Evolutionary conservation across 257 asterid species (phyloP).

Genomic region (Lithospermum erythrorhizon): DNA sequence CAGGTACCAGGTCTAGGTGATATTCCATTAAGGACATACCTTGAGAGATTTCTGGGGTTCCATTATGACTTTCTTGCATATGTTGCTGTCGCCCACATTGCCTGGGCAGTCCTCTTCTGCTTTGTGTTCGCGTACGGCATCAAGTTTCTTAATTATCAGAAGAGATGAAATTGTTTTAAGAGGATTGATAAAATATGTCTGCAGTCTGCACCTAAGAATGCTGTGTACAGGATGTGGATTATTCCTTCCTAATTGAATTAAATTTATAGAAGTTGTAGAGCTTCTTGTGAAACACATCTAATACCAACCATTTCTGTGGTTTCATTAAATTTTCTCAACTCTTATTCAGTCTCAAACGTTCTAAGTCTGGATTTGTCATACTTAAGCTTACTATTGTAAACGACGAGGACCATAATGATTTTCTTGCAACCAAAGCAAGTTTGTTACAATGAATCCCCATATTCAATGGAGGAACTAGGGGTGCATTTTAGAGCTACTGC

Average conservation of each 20-base stretch:
- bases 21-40: conserved; percentile 31
- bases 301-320: background rate
- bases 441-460: too few species aligned
- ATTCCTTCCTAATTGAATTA: too few species aligned
- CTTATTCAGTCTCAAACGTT: background rate
- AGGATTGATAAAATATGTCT: conserved; percentile 22
- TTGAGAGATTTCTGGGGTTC: conserved; percentile 38
- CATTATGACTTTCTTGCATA: conserved; percentile 55
- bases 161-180: conserved; percentile 20
- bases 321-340: too few species aligned
- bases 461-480: too few species aligned
- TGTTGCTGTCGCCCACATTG: conserved; percentile 57
- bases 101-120: conserved; percentile 57
- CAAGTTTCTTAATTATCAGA: conserved; percentile 67
- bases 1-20: conserved; percentile 35
- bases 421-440: background rate
- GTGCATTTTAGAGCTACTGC: too few species aligned
- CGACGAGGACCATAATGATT: too few species aligned
- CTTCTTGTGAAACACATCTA: background rate
- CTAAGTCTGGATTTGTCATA: background rate
- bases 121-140: conserved; percentile 53
- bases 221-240: too few species aligned
- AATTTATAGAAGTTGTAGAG: background rate
- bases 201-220: conserved; percentile 31
- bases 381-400: background rate